Evolutionary conservation across 371 early-diverging fungal species (phyloP).

Genomic region (Syncephalastrum racemosum): DNA sequence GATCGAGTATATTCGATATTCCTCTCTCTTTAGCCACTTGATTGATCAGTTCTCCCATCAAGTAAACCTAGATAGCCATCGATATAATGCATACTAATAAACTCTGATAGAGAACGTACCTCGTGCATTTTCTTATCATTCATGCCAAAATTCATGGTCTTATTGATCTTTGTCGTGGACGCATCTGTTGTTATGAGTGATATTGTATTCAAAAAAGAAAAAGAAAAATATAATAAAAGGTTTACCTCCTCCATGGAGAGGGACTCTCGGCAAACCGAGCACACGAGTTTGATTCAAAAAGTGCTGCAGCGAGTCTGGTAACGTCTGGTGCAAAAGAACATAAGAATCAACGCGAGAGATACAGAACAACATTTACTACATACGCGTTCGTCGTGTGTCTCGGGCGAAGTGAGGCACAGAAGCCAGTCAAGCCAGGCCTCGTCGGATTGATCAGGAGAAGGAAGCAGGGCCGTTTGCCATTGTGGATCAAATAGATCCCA

Average conservation of each 20-base stretch:
- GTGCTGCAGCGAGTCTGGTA: slow-evolving; percentile 14
- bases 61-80: slow-evolving; percentile 36
- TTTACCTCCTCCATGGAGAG: slow-evolving; percentile 3
- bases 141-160: slow-evolving; percentile 20
- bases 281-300: slow-evolving; percentile 8
- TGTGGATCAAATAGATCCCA: slow-evolving; percentile 47
- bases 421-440: slow-evolving; percentile 15
- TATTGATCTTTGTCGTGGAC: neutral
- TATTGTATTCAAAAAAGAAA: neutral
- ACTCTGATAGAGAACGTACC: neutral
- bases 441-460: neutral
- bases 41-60: slow-evolving; percentile 57
- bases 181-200: neutral
- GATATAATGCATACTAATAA: neutral
- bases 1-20: slow-evolving; percentile 58
- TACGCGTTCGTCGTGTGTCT: neutral
- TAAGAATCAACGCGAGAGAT: neutral
- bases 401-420: slow-evolving; percentile 10
- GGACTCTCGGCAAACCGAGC: slow-evolving; percentile 8
- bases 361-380: neutral
- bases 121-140: slow-evolving; percentile 26
- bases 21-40: slow-evolving; percentile 40
- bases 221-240: neutral
- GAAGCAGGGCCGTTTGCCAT: slow-evolving; percentile 46
- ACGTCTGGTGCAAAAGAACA: slow-evolving; percentile 5